Conservation (phyloP, 495 filamentous ascomycete genomes). For the Annulohypoxylon maeteangense region DNA sequence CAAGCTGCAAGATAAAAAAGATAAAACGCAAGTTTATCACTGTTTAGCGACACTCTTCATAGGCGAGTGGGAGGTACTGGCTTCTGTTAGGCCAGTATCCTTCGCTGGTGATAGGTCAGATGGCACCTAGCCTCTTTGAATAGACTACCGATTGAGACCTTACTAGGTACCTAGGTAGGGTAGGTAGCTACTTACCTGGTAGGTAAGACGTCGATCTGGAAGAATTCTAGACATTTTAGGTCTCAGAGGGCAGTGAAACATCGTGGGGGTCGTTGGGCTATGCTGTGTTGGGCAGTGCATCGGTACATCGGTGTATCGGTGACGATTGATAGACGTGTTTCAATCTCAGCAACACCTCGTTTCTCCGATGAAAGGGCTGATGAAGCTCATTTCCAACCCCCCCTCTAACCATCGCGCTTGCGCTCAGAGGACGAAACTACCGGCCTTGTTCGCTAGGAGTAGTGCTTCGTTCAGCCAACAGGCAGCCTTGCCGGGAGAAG, state of each 20-base stretch:
- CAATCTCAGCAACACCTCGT: constrained; percentile 22
- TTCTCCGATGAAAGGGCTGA: constrained; percentile 6
- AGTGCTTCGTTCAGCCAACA: constrained; percentile 16
- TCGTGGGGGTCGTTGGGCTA: constrained; percentile 37
- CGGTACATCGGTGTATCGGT: constrained; percentile 16
- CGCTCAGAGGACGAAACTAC: neutral
- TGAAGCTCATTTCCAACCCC: neutral
- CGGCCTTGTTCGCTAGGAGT: neutral
- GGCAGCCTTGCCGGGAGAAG: constrained; percentile 35
- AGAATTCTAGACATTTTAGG: constrained; percentile 43
- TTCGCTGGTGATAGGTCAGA: constrained; percentile 31
- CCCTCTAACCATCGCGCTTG: neutral
- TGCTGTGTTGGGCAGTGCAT: constrained; percentile 24
- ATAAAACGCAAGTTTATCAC: constrained; percentile 22
- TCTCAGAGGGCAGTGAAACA: constrained; percentile 35
- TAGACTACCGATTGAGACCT: constrained; percentile 22
- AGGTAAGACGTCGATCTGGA: constrained; percentile 40
- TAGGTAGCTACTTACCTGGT: neutral
- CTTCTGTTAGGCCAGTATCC: constrained; percentile 16
- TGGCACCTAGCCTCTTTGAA: constrained; percentile 16
- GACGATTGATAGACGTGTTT: constrained; percentile 29
- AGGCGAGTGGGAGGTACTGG: constrained; percentile 16
- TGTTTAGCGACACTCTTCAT: constrained; percentile 16
- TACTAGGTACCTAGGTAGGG: neutral
- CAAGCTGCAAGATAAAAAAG: no score